Base-by-base conservation (phyloP, 2,329 filamentous ascomycete species). In the Helotiales sp. region DNA sequence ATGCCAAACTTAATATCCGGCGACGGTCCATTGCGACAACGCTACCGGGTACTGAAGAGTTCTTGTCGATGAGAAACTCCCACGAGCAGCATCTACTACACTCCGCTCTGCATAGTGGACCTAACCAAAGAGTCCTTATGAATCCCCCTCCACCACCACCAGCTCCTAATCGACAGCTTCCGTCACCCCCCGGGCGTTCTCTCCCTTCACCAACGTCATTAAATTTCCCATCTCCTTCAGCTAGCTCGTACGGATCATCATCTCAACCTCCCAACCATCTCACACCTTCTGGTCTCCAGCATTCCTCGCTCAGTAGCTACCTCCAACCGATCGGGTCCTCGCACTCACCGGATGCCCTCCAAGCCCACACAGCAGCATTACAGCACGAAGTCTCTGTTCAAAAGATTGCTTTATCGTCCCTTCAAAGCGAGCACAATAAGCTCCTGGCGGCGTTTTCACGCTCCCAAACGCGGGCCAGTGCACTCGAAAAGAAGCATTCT, bases 341-440 rank as follows among this genome's bases (percentile, higher is more conserved):
- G n/a, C 72, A 68, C 40, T 64, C 70, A 11, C 34, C 72, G 8
- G 75, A 77, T 55, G 75, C 75, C 52, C 68, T 77, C 52, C 73
- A 75, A 57, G 70, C 70, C 5, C 75, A 77, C 61, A 70, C 76
- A 15, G 73, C 75, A 15, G 73, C 74, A 59, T 78, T 87, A 7
- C 85, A 86, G 70, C 84, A 85, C 71, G 83, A 86, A 72, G 79
- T 86, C 43, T 84, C 82, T 17, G 77, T 85, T 65, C 85, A 86
- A 70, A 83, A 84, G 4, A 77, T 86, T 20, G 81, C 82, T 13
- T 79, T 85, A 24, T 82, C 84, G 67, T 85, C 82, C 1, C 77
- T 87, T 6, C 84, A 86, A 71, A 78, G 79, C n/a, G 85, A 87
- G 74, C 84, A 87, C 71, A 80, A 85, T 62, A 80, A 79, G 54